Evolutionary conservation across 106 monocot genomes (phyloP), one percentile per base, ranked within the genome.

Genomic region (Dendrobium officinale): DNA sequence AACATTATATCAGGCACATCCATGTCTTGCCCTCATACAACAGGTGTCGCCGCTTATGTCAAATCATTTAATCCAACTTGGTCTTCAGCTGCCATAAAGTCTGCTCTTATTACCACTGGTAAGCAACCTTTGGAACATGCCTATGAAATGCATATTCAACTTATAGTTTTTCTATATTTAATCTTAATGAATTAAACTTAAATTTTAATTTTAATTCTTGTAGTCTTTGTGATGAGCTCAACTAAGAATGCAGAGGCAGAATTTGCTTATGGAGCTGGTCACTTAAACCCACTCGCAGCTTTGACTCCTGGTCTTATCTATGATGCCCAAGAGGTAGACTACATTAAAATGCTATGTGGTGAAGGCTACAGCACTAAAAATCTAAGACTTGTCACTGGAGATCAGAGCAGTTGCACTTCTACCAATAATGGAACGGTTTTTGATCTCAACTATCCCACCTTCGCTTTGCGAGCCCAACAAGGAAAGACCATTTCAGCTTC

Each of bases 1-100:
- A 82, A 79, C 82, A 84, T 87, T n/a, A 61, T 79, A 10, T 84
- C 87, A n/a, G 87, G 87, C 8, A 85, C 87, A 22, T 87, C 87
- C 70, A 87, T 87, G 87, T 54, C 87, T 4, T 84, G 84, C 77
- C 87, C 87, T 1, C 87, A 87, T 54, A 79, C 59, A 22, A 73
- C 29, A 13, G 84, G 79, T 0, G 79, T 72, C 1, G 87, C 87
- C 4, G 82, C 84, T 5, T 85, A 82, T 9, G 79, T 87, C 18
- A 87, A 87, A 31, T 84, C 87, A 0, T 82, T 82, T 58, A 81
- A 85, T 70, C 84, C 84, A 16, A 49, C 22, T 10, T 86, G 86
- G 51, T 86, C 86, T 58, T 80, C 83, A 6, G 83, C 80, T 43
- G 80, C 80, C 0, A 77, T 86, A 45, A 87, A 81, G 48, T 87